Evolutionary conservation across 495 filamentous ascomycete species (phyloP), one percentile per base, ranked within the genome.

Genomic region (Filosporella fistucella): DNA sequence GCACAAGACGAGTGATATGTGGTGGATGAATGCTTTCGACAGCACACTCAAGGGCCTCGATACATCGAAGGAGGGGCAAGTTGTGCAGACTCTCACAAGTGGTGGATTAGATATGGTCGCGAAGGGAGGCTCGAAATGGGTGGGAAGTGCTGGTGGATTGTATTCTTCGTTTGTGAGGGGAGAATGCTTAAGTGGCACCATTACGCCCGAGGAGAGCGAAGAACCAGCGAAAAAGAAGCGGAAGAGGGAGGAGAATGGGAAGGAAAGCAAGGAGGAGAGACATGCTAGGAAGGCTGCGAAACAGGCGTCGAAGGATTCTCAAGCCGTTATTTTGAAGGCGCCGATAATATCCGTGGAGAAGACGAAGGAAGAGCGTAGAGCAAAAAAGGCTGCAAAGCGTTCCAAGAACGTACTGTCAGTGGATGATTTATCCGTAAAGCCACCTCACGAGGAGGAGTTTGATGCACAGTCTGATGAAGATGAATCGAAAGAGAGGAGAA

Each of bases 81-180:
- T 80, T 18, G 64, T 69, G 20, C 75, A 72, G 62, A 74, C 74
- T 3, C 57, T 73, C 0, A 69, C 65, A 9, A 64, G 63, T 13
- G 73, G 75, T 24, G 74, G 74, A 39, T 65, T 82, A 32, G 68
- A 78, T 49, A 69, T 72, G 41, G 65, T 77, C 12, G 65, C 62
- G 14, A 63, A 67, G 37, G 68, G 58, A 23, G 66, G 63, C 16
- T 53, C 59, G 23, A 65, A 57, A 23, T 68, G 63, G 24, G 73
- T 65, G 22, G 70, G 77, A 1, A 58, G 58, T 0, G 82, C 86
- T 17, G 68, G 70, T 25, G 85, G 88, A 22, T 69, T 96, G 5
- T 96, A 96, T 63, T 77, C 82, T 13, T 80, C 75, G 47, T 96
- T 96, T 61, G 87, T 95, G 10, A 74, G 75, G 47, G 90, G 90